Conservation (phyloP, 164 flowering plant genomes). For the Umbilicus rupestris region DNA sequence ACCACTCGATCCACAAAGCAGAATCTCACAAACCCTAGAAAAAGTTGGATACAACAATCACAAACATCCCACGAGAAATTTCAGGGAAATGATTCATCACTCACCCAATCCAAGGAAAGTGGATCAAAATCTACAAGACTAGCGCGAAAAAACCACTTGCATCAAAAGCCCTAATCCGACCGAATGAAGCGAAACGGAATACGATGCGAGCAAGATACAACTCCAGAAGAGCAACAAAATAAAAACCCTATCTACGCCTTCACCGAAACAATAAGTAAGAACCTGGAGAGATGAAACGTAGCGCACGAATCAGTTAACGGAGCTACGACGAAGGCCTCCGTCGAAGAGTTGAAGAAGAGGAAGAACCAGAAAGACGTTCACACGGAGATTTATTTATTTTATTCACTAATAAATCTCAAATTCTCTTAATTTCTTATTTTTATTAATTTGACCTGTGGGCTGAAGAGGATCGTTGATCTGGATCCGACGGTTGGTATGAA, state of each 20-base stretch:
- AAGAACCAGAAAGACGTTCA: background rate
- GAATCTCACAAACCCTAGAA: conserved; percentile 3
- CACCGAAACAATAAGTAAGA: background rate
- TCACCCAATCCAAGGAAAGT: background rate
- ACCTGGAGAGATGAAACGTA: background rate
- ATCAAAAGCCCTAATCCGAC: conserved; percentile 4
- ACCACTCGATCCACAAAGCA: background rate
- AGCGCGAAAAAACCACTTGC: background rate
- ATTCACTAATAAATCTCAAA: too few relatives aligned
- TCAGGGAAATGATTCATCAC: background rate
- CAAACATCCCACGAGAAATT: too few relatives aligned
- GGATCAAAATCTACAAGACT: background rate
- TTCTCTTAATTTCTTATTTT: too few relatives aligned
- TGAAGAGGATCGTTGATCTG: too few relatives aligned
- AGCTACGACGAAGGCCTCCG: background rate
- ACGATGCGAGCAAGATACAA: background rate
- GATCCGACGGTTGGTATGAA: too few relatives aligned
- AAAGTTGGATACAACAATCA: background rate
- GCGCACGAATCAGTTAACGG: background rate
- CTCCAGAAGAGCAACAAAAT: background rate
- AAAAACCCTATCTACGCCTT: background rate
- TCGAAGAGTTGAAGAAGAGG: background rate
- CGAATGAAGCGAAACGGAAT: background rate
- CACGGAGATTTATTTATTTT: background rate
- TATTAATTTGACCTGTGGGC: too few relatives aligned